Percentiles rank a stretch among this genome's conserved stretches.
Conservation (phyloP, 2,329 filamentous ascomycete genomes). For the Ophiostoma triangulosporum region DNA sequence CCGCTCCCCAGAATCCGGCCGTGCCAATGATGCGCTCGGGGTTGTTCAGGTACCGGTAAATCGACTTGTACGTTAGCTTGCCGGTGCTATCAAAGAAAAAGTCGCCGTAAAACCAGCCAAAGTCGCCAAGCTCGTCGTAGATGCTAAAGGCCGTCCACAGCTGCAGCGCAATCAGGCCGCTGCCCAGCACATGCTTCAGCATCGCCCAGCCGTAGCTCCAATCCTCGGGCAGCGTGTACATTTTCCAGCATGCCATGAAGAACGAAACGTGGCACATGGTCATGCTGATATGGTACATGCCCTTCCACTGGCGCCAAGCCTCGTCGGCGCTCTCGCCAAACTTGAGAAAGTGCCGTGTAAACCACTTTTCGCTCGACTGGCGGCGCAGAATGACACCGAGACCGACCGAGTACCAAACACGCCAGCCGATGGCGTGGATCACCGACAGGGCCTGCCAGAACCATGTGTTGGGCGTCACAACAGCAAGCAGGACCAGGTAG, state of each 20-base stretch:
- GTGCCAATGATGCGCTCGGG: conserved; percentile 88
- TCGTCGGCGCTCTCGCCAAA: conserved; percentile 82
- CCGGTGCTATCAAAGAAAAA: conserved; percentile 90
- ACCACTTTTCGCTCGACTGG: conserved; percentile 83
- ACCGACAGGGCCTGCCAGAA: conserved; percentile 69
- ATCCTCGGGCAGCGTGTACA: conserved; percentile 76
- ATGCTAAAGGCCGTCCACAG: conserved; percentile 88
- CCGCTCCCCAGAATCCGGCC: conserved; percentile 89
- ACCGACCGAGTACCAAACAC: conserved; percentile 82
- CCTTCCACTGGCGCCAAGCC: conserved; percentile 97
- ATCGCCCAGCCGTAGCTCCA: conserved; percentile 80
- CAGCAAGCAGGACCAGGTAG: conserved; percentile 60
- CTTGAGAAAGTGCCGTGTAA: conserved; percentile 96
- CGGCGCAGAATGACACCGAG: conserved; percentile 72
- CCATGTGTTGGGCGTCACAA: conserved; percentile 64
- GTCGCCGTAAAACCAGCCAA: conserved; percentile 98
- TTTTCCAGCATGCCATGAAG: conserved; percentile 86
- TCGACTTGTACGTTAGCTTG: conserved; percentile 89
- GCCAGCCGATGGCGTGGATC: conserved; percentile 66
- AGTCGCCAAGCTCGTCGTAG: conserved; percentile 90
- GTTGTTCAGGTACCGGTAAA: conserved; percentile 97
- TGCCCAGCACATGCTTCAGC: conserved; percentile 75
- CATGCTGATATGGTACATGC: conserved; percentile 85
- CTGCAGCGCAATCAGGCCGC: conserved; percentile 69
- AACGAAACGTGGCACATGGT: conserved; percentile 82